Conservation (phyloP, 768 basidiomycete genomes). For the Xerocomus brunneocitrinus region DNA sequence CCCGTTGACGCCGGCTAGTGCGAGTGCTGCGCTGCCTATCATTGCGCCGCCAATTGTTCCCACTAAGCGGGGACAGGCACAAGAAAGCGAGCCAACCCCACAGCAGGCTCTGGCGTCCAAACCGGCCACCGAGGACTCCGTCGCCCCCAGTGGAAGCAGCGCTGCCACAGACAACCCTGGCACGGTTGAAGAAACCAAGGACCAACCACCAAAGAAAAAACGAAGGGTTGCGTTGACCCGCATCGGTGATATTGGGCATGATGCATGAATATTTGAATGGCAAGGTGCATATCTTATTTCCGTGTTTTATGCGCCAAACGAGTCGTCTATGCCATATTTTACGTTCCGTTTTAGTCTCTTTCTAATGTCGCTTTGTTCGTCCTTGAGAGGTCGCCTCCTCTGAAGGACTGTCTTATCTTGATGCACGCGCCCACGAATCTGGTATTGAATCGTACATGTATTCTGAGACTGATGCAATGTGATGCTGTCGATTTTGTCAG, state of each 20-base stretch:
- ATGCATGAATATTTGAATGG: slow-evolving; percentile 13
- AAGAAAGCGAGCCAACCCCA: slow-evolving; percentile 12
- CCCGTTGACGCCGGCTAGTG: slow-evolving; percentile 25
- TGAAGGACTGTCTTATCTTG: slow-evolving; percentile 6
- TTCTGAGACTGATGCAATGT: slow-evolving; percentile 21
- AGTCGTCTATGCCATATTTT: slow-evolving; percentile 9
- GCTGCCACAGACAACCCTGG: slow-evolving; percentile 4
- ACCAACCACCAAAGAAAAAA: slow-evolving; percentile 80
- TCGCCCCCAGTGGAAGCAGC: slow-evolving; percentile 11
- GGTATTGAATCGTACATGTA: slow-evolving; percentile 18
- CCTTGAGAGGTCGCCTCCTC: background rate
- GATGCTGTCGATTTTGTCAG: slow-evolving; percentile 8
- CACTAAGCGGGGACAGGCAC: slow-evolving; percentile 35
- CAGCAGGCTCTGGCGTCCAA: slow-evolving; percentile 19
- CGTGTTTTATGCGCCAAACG: slow-evolving; percentile 3
- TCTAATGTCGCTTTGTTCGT: slow-evolving; percentile 12
- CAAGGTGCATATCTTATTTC: background rate
- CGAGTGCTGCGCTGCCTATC: slow-evolving; percentile 34
- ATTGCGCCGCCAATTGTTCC: slow-evolving; percentile 30
- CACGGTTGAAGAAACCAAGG: slow-evolving; percentile 20
- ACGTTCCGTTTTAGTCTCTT: slow-evolving; percentile 14
- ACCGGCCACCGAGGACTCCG: slow-evolving; percentile 23
- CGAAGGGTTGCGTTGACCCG: slow-evolving; percentile 72
- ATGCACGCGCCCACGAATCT: slow-evolving; percentile 2
- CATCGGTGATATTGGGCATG: slow-evolving; percentile 49